Evolutionary conservation across 768 basidiomycete species (phyloP).

Genomic region (Russula sp.): DNA sequence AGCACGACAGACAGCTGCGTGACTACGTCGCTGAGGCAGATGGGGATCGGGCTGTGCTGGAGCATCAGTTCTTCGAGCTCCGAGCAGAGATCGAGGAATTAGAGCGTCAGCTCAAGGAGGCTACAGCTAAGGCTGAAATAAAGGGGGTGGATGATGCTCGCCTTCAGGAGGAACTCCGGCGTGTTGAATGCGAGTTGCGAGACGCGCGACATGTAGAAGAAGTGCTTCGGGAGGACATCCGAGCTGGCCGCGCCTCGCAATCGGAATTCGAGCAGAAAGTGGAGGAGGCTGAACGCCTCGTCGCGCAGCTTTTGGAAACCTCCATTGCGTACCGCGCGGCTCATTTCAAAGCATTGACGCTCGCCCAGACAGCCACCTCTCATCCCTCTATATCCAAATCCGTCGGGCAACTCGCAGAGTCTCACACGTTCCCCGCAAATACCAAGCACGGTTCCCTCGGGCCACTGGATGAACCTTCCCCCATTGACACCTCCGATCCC

Average conservation of each 20-base stretch:
- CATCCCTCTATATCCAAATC: constrained; percentile 43
- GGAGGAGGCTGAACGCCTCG: constrained; percentile 57
- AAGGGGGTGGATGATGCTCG: constrained; percentile 60
- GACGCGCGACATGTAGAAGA: constrained; percentile 62
- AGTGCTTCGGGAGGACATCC: constrained; percentile 66
- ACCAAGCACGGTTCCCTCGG: constrained; percentile 47
- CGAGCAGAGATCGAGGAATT: constrained; percentile 53
- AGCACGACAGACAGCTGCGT: constrained; percentile 58
- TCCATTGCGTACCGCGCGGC: constrained; percentile 71
- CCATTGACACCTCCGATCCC: constrained; percentile 73
- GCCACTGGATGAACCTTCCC: constrained; percentile 53
- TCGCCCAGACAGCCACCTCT: constrained; percentile 49
- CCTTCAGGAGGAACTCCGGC: constrained; percentile 64
- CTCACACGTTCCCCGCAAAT: constrained; percentile 26
- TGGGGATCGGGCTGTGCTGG: constrained; percentile 86
- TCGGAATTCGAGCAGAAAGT: constrained; percentile 59
- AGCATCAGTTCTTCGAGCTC: constrained; percentile 77
- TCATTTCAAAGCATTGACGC: constrained; percentile 62
- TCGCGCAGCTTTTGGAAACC: constrained; percentile 77
- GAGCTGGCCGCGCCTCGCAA: constrained; percentile 58
- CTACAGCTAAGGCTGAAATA: constrained; percentile 52
- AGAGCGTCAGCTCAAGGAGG: constrained; percentile 56
- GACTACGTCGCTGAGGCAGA: constrained; percentile 92
- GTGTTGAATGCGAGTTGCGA: constrained; percentile 60
- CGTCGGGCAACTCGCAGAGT: constrained; percentile 34